A percentile compares a stretch with the other conserved stretches of the same genome.
phyloP scores from a whole-genome alignment of 441 rosid species.

The Biscutella laevigata region DNA sequence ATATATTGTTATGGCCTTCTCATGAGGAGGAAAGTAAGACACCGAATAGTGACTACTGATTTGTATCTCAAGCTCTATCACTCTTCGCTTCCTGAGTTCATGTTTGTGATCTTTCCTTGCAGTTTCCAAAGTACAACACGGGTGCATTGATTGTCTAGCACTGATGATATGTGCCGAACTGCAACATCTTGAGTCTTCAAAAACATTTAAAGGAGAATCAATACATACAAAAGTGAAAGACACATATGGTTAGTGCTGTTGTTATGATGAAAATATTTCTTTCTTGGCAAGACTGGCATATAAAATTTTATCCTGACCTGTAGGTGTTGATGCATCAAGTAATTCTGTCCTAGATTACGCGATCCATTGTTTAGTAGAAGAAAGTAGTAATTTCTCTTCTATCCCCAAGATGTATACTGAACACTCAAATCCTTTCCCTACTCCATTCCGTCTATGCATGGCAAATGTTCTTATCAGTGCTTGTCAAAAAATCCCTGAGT shows the following conservation, averaged over 20 bases:
- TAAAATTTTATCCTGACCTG: conserved; percentile 23
- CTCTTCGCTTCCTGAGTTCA: conserved; percentile 4
- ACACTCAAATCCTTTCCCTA: conserved; percentile 22
- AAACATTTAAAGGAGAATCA: conserved; percentile 26
- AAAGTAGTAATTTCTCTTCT: conserved; percentile 26
- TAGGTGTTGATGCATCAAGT: conserved; percentile 35
- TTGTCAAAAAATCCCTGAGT: conserved; percentile 64
- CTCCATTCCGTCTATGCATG: conserved; percentile 72
- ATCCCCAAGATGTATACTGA: conserved; percentile 24
- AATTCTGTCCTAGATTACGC: conserved; percentile 42
- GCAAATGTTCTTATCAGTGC: conserved; percentile 85
- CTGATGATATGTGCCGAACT: conserved; percentile 71
- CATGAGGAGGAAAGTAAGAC: conserved; percentile 60
- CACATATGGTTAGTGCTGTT: conserved; percentile 30
- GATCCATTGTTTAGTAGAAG: conserved; percentile 37
- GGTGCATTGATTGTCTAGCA: conserved; percentile 90
- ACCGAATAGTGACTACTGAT: not conserved
- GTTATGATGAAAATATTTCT: conserved; percentile 1
- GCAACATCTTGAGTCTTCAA: conserved; percentile 38
- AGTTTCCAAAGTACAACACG: conserved; percentile 91
- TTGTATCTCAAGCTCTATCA: conserved; percentile 13
- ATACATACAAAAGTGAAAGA: conserved; percentile 22
- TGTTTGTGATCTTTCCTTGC: conserved; percentile 19
- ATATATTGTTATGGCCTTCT: conserved; percentile 69
- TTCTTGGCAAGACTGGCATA: conserved; percentile 6